Conservation (phyloP, 2,329 filamentous ascomycete species). For the Thelonectria rubi region DNA sequence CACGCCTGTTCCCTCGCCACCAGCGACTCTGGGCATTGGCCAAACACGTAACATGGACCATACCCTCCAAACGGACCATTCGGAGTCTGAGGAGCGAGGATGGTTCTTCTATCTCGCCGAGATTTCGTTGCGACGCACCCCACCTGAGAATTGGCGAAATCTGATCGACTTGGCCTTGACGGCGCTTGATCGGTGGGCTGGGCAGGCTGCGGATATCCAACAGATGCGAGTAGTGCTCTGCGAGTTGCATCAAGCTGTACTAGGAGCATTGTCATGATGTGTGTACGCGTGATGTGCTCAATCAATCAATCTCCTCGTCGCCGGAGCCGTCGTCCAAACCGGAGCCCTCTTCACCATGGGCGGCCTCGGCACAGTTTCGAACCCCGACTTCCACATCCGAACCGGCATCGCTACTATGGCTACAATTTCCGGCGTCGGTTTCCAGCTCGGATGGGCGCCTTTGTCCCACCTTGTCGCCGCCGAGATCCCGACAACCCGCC, state of each 20-base stretch:
- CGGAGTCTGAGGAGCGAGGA: background rate
- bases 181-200: background rate
- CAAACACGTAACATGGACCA: background rate
- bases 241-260: background rate
- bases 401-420: constrained; percentile 4
- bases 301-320: background rate
- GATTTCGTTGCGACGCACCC: background rate
- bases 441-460: constrained; percentile 35
- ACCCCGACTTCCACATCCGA: background rate
- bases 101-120: background rate
- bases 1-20: background rate
- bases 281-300: too few relatives aligned
- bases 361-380: constrained; percentile 6
- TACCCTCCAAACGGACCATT: background rate
- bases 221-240: background rate
- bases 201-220: background rate
- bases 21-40: background rate
- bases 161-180: background rate
- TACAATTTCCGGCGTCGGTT: background rate
- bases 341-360: constrained; percentile 15
- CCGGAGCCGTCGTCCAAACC: background rate
- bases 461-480: constrained; percentile 47
- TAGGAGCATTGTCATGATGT: background rate
- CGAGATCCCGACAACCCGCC: constrained; percentile 44
- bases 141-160: background rate